Percentiles rank a stretch among this genome's conserved stretches.
Conservation (phyloP, 2,329 filamentous ascomycete species). For the Raffaelea albimanens region DNA sequence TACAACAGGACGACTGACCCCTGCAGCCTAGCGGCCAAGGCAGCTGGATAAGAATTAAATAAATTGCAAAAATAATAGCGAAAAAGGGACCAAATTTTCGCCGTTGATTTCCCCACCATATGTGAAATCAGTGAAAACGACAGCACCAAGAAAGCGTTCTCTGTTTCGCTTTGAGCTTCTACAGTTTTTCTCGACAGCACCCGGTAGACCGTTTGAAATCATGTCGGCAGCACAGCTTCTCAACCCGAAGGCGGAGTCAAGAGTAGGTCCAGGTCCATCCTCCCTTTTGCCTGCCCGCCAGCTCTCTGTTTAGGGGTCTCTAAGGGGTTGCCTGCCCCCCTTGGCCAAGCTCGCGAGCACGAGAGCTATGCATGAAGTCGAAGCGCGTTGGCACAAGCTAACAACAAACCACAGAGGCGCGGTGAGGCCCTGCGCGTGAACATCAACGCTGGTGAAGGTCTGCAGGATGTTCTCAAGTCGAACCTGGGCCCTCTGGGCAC, state of each 20-base stretch:
- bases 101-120: background rate
- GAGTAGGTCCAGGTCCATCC: slow-evolving; percentile 62
- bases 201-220: slow-evolving; percentile 7
- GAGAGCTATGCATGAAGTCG: slow-evolving; percentile 10
- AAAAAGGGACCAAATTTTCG: background rate
- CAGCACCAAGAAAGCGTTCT: background rate
- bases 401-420: slow-evolving; percentile 57
- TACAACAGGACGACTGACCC: background rate
- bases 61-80: background rate
- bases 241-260: slow-evolving; percentile 97
- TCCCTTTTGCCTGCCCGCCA: too few species aligned
- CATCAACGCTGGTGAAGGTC: slow-evolving; percentile 89
- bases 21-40: background rate
- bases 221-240: slow-evolving; percentile 98
- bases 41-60: background rate
- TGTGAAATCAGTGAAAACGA: background rate
- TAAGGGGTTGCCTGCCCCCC: too few species aligned
- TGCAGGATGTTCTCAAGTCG: slow-evolving; percentile 89
- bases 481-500: slow-evolving; percentile 91
- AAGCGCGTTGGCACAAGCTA: slow-evolving; percentile 13
- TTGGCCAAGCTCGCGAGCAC: slow-evolving; percentile 17
- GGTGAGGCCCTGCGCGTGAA: slow-evolving; percentile 96
- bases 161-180: background rate
- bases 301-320: too few species aligned
- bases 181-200: background rate